Base-by-base conservation (phyloP, 192 early-diverging fungal genomes). In the Coemansia sp. region DNA sequence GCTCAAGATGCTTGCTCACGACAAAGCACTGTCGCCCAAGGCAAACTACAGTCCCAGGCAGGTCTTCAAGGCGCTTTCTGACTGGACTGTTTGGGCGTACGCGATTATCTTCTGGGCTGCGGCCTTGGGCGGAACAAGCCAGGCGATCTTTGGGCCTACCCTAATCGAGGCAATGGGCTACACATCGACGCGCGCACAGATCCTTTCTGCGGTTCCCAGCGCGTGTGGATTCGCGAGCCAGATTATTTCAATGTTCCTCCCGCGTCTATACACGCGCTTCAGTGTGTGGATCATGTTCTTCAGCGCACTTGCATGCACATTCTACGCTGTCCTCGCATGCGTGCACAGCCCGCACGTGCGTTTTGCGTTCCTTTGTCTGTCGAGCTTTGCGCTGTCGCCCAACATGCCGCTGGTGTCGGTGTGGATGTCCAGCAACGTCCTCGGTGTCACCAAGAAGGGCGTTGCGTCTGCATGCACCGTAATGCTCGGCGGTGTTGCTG, bases 361-460 rank as follows among this genome's bases (percentile, higher is more conserved):
- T 25, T 73, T 79, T 40, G 61, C 73, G 6, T 75, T 83, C 40
- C 42, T 76, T 25, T 70, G 73, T 19, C 42, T 84, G 42, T 75
- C 75, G 13, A 76, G 69, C 58, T 74, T 69, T 70, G 85, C 73
- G 0, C 61, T 81, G 33, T 77, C 79, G 38, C 71, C 73, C 0
- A 79, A 82, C 32, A 74, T 82, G 63, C 81, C 83, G 25, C 32
- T 85, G 43, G 78, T 74, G 22, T 70, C 65, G 9, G 58, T 66
- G 8, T 89, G 88, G 88, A 75, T 88, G 67, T 75, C 83, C 9
- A 85, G 84, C 54, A 89, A 89, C 48, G 69, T 84, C 5, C 54
- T 86, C 25, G 85, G 86, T 9, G 81, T 81, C 13, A 86, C 86
- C 2, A 86, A 88, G 43, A 83, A 85, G 43, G 88, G 83, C 23